Conservation (phyloP, 208 protist species). For the Acanthamoeba royreba region DNA sequence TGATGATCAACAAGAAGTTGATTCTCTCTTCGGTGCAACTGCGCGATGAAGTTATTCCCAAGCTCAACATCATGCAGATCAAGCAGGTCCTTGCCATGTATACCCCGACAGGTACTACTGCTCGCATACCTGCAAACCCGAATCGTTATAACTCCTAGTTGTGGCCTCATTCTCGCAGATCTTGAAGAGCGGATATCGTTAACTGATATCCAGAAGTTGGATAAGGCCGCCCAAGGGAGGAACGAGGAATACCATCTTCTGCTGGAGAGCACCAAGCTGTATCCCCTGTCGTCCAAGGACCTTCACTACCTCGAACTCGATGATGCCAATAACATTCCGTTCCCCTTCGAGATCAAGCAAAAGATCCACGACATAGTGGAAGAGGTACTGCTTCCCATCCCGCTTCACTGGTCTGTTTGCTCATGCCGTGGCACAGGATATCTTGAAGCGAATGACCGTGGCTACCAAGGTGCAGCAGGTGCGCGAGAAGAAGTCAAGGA, state of each 20-base stretch:
- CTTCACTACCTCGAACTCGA: not conserved
- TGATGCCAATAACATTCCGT: not conserved
- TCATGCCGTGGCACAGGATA: not conserved
- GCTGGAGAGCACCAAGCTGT: not conserved
- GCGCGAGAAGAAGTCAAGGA: not conserved
- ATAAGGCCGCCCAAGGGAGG: no score
- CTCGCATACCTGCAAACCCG: not conserved
- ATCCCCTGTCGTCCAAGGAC: not conserved
- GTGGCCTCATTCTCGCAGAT: not conserved
- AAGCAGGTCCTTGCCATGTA: constrained; percentile 54
- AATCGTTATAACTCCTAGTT: not conserved
- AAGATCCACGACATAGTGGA: not conserved
- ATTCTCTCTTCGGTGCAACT: constrained; percentile 22
- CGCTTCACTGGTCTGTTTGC: not conserved
- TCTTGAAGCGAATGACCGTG: not conserved
- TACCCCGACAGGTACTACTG: not conserved
- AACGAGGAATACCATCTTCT: no score
- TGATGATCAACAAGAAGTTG: constrained; percentile 46
- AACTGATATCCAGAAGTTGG: constrained; percentile 11
- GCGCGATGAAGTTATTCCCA: not conserved
- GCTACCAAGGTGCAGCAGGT: not conserved
- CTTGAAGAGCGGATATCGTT: constrained; percentile 16
- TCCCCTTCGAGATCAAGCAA: not conserved
- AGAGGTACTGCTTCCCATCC: not conserved
- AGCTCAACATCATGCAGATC: constrained; percentile 22